phyloP scores from a whole-genome alignment of 2,329 filamentous ascomycete genomes.

The Penicillium sp. region DNA sequence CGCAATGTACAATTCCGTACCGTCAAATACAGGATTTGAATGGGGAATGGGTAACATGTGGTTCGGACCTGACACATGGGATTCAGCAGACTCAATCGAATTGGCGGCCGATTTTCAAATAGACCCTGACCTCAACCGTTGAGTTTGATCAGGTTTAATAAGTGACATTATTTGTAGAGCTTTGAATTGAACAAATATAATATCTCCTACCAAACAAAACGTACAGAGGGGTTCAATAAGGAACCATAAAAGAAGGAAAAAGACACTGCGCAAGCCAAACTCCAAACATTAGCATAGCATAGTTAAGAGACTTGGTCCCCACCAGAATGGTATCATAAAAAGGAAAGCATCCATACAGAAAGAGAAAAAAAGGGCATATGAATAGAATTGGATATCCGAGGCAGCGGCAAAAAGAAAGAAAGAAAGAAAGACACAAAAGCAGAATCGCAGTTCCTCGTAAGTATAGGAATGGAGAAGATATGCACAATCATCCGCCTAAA shows the following conservation, averaged over 20 bases:
- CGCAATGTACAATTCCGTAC: neutral
- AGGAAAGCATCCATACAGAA: neutral
- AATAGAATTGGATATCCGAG: slow-evolving; percentile 13
- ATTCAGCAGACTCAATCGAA: too few species aligned
- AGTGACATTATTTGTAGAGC: too few species aligned
- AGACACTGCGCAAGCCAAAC: neutral
- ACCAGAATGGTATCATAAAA: slow-evolving; percentile 29
- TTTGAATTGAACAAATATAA: neutral
- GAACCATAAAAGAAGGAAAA: neutral
- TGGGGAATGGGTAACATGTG: neutral
- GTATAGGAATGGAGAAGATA: neutral
- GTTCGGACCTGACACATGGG: neutral
- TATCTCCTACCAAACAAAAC: neutral
- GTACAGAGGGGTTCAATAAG: too few species aligned
- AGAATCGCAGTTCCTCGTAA: neutral
- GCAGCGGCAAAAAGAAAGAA: neutral
- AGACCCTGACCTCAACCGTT: too few species aligned
- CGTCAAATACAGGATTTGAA: neutral
- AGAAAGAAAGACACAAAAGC: neutral
- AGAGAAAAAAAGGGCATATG: neutral
- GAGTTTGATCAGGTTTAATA: too few species aligned
- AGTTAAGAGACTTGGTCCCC: slow-evolving; percentile 6
- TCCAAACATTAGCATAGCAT: slow-evolving; percentile 3
- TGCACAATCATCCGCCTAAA: neutral
- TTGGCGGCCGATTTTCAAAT: too few species aligned